Conservation (phyloP, 306 rosid species). For the Spatholobus suberectus region DNA sequence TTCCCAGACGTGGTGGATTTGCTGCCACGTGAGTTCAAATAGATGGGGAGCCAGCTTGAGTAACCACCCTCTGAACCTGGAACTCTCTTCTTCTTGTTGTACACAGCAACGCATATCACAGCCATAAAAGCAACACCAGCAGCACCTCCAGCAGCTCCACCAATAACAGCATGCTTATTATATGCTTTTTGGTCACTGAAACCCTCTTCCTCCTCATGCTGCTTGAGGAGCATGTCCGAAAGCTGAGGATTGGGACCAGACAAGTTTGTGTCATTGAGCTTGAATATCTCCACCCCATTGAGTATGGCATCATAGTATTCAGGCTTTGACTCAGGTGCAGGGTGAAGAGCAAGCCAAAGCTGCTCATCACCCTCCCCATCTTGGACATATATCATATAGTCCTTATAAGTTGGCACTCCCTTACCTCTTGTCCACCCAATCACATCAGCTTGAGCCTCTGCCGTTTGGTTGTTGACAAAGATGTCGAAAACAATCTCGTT, state of each 20-base stretch:
- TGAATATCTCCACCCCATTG: constrained; percentile 65
- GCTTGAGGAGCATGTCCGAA: constrained; percentile 43
- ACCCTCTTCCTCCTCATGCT: neutral
- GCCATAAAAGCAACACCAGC: constrained; percentile 58
- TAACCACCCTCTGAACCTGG: constrained; percentile 43
- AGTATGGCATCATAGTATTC: constrained; percentile 52
- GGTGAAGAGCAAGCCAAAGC: constrained; percentile 57
- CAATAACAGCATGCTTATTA: constrained; percentile 36
- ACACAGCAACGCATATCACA: constrained; percentile 44
- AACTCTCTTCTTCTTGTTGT: constrained; percentile 44
- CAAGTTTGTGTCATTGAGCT: constrained; percentile 56
- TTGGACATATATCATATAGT: constrained; percentile 42
- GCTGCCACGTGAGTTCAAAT: constrained; percentile 36
- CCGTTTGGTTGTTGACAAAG: constrained; percentile 58
- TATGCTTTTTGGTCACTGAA: neutral
- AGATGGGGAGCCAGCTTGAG: constrained; percentile 61
- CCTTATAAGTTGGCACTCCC: constrained; percentile 52
- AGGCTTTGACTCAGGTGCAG: constrained; percentile 40
- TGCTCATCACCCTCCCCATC: constrained; percentile 31
- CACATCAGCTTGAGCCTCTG: constrained; percentile 50
- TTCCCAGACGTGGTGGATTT: constrained; percentile 50
- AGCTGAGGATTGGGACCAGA: constrained; percentile 65
- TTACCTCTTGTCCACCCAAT: constrained; percentile 48
- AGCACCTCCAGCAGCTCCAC: constrained; percentile 66
- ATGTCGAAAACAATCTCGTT: constrained; percentile 52